phyloP scores from a whole-genome alignment of 1,284 basidiomycete species.

The Naganishia liquefaciens region DNA sequence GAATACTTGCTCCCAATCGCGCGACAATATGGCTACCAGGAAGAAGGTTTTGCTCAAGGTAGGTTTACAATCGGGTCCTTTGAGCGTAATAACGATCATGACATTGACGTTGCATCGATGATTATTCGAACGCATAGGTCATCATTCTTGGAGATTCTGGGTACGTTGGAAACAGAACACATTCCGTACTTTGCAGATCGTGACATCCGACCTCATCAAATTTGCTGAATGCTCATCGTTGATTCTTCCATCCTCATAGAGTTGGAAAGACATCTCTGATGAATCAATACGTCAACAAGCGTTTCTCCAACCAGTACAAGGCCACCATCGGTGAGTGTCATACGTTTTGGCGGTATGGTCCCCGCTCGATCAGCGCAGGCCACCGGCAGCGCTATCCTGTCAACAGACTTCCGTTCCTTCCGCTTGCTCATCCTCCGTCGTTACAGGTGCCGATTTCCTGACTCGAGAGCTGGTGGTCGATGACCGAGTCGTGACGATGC shows the following conservation, averaged over 20 bases:
- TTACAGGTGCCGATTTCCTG: conserved; percentile 62
- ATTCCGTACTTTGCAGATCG: neutral
- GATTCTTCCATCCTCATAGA: conserved; percentile 55
- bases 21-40: conserved; percentile 58
- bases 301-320: conserved; percentile 99
- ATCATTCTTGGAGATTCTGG: conserved; percentile 98
- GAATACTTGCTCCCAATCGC: neutral
- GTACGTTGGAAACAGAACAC: conserved; percentile 59
- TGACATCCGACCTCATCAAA: conserved; percentile 5
- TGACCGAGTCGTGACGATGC: conserved; percentile 97
- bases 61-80: conserved; percentile 31
- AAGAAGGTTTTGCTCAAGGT: conserved; percentile 91
- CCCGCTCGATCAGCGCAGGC: neutral
- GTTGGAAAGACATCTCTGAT: conserved; percentile 99
- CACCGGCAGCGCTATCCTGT: neutral
- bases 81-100: too few species aligned
- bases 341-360: neutral
- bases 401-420: conserved; percentile 20
- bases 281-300: conserved; percentile 99
- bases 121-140: conserved; percentile 62
- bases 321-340: conserved; percentile 77
- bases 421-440: conserved; percentile 37
- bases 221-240: neutral
- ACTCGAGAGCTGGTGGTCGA: conserved; percentile 99
- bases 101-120: too few species aligned